phyloP scores from a whole-genome alignment of 371 early-diverging fungal genomes.

The Amoeboaphelidium protococcarum region DNA sequence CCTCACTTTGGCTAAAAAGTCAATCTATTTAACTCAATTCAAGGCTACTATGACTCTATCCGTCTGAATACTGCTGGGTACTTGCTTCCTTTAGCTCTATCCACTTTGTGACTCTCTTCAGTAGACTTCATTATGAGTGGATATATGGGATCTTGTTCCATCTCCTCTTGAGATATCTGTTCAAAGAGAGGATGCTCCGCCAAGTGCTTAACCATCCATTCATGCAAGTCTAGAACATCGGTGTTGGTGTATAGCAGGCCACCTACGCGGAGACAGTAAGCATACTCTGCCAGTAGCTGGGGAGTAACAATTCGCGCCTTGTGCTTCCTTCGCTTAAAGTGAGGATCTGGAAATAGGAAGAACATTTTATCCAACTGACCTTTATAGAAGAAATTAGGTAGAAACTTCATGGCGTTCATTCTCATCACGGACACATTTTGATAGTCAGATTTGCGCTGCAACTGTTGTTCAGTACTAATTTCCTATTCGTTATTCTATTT shows the following conservation, averaged over 20 bases:
- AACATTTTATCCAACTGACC: slow-evolving; percentile 90
- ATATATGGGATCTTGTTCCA: slow-evolving; percentile 56
- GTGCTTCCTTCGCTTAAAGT: slow-evolving; percentile 98
- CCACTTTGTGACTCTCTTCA: slow-evolving; percentile 94
- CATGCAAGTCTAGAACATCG: slow-evolving; percentile 71
- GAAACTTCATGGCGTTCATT: slow-evolving; percentile 97
- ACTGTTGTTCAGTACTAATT: not conserved
- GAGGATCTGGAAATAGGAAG: slow-evolving; percentile 95
- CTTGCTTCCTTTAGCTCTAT: slow-evolving; percentile 74
- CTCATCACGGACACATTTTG: slow-evolving; percentile 85
- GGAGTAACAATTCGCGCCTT: slow-evolving; percentile 90
- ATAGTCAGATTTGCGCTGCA: slow-evolving; percentile 28
- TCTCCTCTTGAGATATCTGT: slow-evolving; percentile 47
- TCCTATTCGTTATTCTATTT: slow-evolving; percentile 22
- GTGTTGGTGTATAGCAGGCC: slow-evolving; percentile 90
- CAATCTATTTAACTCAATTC: too few species aligned
- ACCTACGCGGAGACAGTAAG: slow-evolving; percentile 59
- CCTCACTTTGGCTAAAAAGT: too few species aligned
- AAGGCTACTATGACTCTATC: too few species aligned
- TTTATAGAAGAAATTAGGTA: slow-evolving; percentile 91
- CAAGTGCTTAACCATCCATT: slow-evolving; percentile 86
- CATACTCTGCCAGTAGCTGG: slow-evolving; percentile 78
- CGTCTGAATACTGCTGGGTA: slow-evolving; percentile 71
- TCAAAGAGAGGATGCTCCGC: slow-evolving; percentile 81
- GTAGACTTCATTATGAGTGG: slow-evolving; percentile 56